Evolutionary conservation across 208 protist species (phyloP).

Genomic region (Angomonas ambiguus): DNA sequence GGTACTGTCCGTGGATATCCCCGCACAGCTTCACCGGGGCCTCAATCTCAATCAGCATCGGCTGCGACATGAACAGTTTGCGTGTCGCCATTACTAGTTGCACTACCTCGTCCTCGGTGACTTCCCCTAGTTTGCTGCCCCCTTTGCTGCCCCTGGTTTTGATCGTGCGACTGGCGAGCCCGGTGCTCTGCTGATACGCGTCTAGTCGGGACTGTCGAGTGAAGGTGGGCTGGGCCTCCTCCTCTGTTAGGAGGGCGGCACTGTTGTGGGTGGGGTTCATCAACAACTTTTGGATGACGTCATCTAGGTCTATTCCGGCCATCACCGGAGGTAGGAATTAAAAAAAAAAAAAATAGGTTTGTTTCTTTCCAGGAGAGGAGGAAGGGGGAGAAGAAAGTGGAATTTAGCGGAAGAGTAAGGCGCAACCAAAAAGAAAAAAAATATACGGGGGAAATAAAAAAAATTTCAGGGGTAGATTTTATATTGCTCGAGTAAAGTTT

Average conservation of each 20-base stretch:
- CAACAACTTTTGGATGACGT: slow-evolving; percentile 63
- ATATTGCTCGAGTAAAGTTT: too few species aligned
- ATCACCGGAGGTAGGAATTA: background rate
- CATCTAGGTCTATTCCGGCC: slow-evolving; percentile 23
- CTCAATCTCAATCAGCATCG: slow-evolving; percentile 73
- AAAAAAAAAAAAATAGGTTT: background rate
- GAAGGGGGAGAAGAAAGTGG: background rate
- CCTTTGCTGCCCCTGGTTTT: slow-evolving; percentile 9
- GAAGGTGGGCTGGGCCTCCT: slow-evolving; percentile 25
- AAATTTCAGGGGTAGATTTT: too few species aligned
- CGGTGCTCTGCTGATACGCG: slow-evolving; percentile 30
- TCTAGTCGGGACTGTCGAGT: slow-evolving; percentile 37
- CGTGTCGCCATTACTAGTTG: slow-evolving; percentile 72
- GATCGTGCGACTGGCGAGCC: slow-evolving; percentile 13
- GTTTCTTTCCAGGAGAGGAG: background rate
- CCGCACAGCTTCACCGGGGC: slow-evolving; percentile 86
- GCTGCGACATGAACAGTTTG: slow-evolving; percentile 87
- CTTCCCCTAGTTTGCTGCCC: background rate
- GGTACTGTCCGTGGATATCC: slow-evolving; percentile 84
- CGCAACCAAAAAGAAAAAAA: background rate
- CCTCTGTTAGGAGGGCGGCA: slow-evolving; percentile 18
- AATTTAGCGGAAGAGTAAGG: background rate
- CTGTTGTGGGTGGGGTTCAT: slow-evolving; percentile 61
- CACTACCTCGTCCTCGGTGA: slow-evolving; percentile 52
- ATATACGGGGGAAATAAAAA: too few species aligned